A percentile compares a stretch with the other conserved stretches of the same genome.
Conservation (phyloP, 2,329 filamentous ascomycete species). For the Hymenoscyphus infarciens region DNA sequence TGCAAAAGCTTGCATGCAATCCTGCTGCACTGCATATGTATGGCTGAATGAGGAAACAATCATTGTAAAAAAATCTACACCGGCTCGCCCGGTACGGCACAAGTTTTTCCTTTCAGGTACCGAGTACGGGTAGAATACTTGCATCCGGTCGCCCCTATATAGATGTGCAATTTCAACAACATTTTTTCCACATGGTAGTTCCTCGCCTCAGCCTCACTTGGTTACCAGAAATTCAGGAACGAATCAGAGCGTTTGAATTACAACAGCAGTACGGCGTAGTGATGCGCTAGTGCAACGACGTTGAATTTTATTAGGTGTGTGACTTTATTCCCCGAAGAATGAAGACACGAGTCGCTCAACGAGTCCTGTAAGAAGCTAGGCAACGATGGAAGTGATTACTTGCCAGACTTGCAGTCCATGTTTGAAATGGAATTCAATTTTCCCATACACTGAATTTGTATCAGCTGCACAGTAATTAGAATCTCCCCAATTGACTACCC, state of each 20-base stretch:
- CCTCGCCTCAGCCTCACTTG: constrained; percentile 1
- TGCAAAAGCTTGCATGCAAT: neutral
- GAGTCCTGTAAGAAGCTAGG: neutral
- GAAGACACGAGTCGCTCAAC: neutral
- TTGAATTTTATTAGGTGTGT: neutral
- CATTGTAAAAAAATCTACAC: neutral
- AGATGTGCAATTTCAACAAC: neutral
- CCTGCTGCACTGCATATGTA: neutral
- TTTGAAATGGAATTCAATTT: neutral
- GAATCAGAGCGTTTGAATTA: neutral
- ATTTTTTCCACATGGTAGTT: neutral
- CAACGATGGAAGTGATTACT: neutral
- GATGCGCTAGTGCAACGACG: neutral
- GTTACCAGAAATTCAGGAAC: neutral
- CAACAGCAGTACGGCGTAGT: neutral
- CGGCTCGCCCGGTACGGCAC: neutral
- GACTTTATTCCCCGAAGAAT: neutral
- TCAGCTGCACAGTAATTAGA: neutral
- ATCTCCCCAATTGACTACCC: neutral
- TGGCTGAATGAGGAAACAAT: neutral
- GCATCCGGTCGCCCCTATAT: neutral
- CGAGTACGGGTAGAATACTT: neutral
- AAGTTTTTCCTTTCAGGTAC: neutral
- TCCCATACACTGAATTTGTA: neutral
- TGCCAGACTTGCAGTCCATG: neutral